Evolutionary conservation across 768 basidiomycete species (phyloP).

Genomic region (Plicaturopsis crispa): DNA sequence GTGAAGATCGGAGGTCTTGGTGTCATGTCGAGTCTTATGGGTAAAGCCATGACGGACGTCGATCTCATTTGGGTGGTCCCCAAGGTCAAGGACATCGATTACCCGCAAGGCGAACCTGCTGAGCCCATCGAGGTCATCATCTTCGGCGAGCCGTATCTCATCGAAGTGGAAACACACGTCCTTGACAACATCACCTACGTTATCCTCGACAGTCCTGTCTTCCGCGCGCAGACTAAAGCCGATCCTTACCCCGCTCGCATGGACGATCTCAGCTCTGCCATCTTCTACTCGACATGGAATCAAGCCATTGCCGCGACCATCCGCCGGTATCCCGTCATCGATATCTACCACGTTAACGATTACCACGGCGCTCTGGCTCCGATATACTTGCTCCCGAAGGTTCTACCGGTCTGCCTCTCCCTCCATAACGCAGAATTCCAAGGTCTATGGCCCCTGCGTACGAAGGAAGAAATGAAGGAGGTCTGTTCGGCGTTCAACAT

Average conservation of each 20-base stretch:
- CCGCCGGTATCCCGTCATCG: constrained; percentile 77
- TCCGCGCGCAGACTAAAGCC: constrained; percentile 93
- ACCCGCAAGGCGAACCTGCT: constrained; percentile 84
- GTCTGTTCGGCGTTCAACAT: constrained; percentile 98
- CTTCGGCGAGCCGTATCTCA: constrained; percentile 91
- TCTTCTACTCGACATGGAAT: constrained; percentile 98
- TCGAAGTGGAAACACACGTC: constrained; percentile 90
- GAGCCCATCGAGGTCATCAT: constrained; percentile 96
- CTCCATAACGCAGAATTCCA: constrained; percentile 98
- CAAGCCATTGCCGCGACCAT: constrained; percentile 93
- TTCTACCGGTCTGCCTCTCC: constrained; percentile 84
- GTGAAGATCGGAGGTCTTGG: constrained; percentile 97
- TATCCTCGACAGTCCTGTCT: constrained; percentile 90
- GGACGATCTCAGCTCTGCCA: constrained; percentile 94
- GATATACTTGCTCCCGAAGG: constrained; percentile 87
- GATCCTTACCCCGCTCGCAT: constrained; percentile 96
- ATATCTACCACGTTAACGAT: constrained; percentile 93
- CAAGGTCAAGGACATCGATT: constrained; percentile 92
- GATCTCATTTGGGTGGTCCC: constrained; percentile 92
- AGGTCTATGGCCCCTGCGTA: constrained; percentile 92
- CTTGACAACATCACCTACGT: constrained; percentile 95
- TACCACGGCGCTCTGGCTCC: constrained; percentile 91
- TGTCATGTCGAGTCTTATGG: constrained; percentile 97
- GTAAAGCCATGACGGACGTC: constrained; percentile 96
- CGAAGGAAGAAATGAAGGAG: constrained; percentile 98